Percentiles rank a stretch among this genome's conserved stretches.
Evolutionary conservation across 495 filamentous ascomycete species (phyloP).

Genomic region (Penicillium crystallinum): DNA sequence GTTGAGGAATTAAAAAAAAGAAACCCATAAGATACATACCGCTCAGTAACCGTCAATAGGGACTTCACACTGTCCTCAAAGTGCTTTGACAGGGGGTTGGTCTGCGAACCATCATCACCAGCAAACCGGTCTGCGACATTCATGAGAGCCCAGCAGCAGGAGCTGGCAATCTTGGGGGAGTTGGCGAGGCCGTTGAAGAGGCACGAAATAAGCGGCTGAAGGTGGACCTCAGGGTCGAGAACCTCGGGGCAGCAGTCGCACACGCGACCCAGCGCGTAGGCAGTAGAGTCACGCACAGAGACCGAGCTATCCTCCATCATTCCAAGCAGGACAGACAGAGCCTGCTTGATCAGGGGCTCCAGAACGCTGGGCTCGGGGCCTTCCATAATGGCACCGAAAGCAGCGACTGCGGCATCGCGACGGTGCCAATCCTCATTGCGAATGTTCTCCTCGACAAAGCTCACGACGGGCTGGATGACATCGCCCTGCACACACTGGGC

Average conservation of each 20-base stretch:
- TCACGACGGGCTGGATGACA: conserved; percentile 75
- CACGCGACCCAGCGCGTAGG: conserved; percentile 91
- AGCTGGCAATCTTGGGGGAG: conserved; percentile 93
- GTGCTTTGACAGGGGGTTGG: conserved; percentile 83
- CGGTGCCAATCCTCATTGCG: conserved; percentile 86
- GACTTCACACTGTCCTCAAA: conserved; percentile 88
- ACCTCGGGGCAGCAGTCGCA: conserved; percentile 85
- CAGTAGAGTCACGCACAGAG: conserved; percentile 93
- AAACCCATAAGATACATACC: conserved; percentile 36
- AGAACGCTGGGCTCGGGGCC: conserved; percentile 85
- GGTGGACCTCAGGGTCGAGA: conserved; percentile 76
- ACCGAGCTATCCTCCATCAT: conserved; percentile 95
- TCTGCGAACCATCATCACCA: conserved; percentile 67
- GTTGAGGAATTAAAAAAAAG: not conserved
- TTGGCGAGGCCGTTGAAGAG: conserved; percentile 88
- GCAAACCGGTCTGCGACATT: conserved; percentile 94
- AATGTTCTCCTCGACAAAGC: conserved; percentile 87
- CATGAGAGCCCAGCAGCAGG: conserved; percentile 99
- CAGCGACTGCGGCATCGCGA: conserved; percentile 91
- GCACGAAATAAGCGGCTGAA: conserved; percentile 75
- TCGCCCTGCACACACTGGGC: conserved; percentile 79
- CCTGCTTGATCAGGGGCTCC: conserved; percentile 91
- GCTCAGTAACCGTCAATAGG: conserved; percentile 78
- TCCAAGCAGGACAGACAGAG: conserved; percentile 76
- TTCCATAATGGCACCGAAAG: conserved; percentile 99